phyloP scores from a whole-genome alignment of 257 asterid genomes.

The Ocimum tenuiflorum region DNA sequence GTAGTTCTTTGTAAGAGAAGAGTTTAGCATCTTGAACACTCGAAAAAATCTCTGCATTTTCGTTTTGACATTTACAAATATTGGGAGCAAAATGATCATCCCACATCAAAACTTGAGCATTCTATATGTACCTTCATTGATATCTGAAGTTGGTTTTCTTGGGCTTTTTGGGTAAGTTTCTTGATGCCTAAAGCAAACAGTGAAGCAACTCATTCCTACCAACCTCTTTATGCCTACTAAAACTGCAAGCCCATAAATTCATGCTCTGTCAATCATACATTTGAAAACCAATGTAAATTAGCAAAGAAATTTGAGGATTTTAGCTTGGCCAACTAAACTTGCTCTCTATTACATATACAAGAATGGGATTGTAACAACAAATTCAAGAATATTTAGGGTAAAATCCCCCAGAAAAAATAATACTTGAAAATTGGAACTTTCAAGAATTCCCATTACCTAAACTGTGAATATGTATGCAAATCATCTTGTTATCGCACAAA shows the following conservation, averaged over 20 bases:
- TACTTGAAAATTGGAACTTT: not conserved
- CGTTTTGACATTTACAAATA: too few species aligned
- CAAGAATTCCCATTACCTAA: conserved; percentile 8
- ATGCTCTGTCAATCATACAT: conserved; percentile 9
- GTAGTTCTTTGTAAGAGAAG: conserved; percentile 59
- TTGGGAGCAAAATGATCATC: not conserved
- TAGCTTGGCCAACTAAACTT: not conserved
- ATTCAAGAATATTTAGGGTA: too few species aligned
- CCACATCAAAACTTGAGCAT: conserved; percentile 6
- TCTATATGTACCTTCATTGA: conserved; percentile 47
- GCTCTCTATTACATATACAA: not conserved
- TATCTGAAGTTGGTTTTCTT: conserved; percentile 19
- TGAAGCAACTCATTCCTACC: conserved; percentile 46
- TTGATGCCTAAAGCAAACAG: conserved; percentile 29
- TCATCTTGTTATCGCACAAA: too few species aligned
- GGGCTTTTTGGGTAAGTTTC: conserved; percentile 26
- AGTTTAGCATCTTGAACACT: conserved; percentile 39
- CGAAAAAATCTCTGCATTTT: conserved; percentile 61
- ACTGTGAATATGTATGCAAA: too few species aligned
- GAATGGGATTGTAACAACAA: not conserved
- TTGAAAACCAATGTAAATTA: too few species aligned
- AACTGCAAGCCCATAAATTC: conserved; percentile 9
- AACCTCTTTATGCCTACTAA: conserved; percentile 11
- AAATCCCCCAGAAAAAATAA: too few species aligned
- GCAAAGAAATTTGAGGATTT: not conserved